phyloP scores from a whole-genome alignment of 208 protist species.

The Trypanosoma caninum region DNA sequence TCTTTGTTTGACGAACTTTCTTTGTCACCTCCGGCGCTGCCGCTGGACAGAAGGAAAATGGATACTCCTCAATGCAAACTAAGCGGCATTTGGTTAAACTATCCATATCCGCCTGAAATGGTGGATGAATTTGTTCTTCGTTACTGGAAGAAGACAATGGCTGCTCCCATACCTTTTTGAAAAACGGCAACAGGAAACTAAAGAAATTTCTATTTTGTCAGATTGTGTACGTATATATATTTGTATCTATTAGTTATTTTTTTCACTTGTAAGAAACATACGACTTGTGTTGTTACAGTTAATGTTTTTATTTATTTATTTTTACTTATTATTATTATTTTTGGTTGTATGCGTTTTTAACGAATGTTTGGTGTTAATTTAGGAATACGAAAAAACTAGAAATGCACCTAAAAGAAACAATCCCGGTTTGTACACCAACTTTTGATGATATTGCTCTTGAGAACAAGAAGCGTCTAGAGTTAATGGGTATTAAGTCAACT shows the following conservation, averaged over 20 bases:
- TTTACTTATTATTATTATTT: conserved; percentile 1
- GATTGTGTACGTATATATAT: conserved; percentile 4
- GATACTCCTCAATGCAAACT: conserved; percentile 5
- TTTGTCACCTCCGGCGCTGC: neutral
- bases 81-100: conserved; percentile 14
- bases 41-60: conserved; percentile 14
- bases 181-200: neutral
- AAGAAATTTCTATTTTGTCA: neutral
- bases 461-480: conserved; percentile 40
- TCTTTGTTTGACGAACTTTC: conserved; percentile 26
- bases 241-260: neutral
- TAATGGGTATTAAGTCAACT: conserved; percentile 26
- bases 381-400: neutral
- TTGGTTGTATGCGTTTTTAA: neutral
- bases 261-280: too few relatives aligned
- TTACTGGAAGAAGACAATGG: conserved; percentile 14
- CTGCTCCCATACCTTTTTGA: neutral
- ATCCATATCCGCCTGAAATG: neutral
- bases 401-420: conserved; percentile 15
- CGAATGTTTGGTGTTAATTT: neutral
- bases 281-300: too few relatives aligned
- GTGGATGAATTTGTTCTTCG: conserved; percentile 15
- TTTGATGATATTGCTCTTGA: conserved; percentile 54
- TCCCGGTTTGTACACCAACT: conserved; percentile 1
- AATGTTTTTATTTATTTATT: neutral